Conservation (phyloP, 495 filamentous ascomycete genomes). For the Neurospora terricola region DNA sequence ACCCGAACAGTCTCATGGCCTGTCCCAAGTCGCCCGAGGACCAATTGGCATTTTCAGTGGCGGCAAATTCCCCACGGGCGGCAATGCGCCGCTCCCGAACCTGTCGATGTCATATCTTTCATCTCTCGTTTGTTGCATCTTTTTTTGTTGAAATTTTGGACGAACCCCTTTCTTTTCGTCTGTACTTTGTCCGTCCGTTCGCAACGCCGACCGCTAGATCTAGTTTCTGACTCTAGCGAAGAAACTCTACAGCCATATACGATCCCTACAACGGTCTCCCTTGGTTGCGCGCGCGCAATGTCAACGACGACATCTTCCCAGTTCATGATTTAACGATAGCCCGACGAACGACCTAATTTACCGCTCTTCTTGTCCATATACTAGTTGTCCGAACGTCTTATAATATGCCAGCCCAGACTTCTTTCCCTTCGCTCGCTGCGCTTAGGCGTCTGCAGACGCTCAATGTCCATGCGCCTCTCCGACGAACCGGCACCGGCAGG, state of each 20-base stretch:
- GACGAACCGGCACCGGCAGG: slow-evolving; percentile 11
- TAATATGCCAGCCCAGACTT: background rate
- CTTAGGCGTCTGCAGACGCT: background rate
- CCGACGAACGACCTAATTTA: background rate
- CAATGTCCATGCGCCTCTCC: slow-evolving; percentile 12
- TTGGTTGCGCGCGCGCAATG: background rate
- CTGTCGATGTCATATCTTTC: background rate
- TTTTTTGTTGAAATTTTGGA: background rate
- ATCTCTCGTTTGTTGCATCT: background rate
- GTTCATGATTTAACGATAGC: background rate
- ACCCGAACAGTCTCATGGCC: background rate
- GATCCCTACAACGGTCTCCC: background rate
- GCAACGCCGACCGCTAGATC: background rate
- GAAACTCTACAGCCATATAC: background rate
- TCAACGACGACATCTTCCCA: background rate
- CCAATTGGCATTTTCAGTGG: background rate
- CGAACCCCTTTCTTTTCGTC: background rate
- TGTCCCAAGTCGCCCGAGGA: background rate
- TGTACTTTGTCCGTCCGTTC: background rate
- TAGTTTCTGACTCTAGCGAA: background rate
- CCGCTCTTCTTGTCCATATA: background rate
- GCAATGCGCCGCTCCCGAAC: background rate
- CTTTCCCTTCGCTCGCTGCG: background rate
- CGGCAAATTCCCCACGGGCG: background rate
- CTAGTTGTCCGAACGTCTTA: background rate